These are phyloP conservation scores for Thuja plicata DNA, from an alignment of 83 land plant genomes.

Conservation along the genomic window DNA sequence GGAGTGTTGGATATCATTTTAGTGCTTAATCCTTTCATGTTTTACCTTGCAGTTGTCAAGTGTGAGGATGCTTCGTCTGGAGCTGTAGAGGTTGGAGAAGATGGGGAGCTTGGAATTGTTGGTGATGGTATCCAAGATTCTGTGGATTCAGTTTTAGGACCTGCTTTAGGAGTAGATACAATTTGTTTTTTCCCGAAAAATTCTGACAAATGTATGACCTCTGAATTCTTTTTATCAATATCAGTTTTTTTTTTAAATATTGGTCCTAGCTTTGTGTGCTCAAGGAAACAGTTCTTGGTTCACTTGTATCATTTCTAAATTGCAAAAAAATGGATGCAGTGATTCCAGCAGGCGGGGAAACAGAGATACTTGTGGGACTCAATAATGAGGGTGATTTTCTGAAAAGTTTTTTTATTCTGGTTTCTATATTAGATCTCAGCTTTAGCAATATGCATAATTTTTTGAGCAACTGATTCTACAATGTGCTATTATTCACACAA, in stretches of 20 bases:
- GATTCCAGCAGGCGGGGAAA: slow-evolving; percentile 67
- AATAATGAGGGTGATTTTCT: slow-evolving; percentile 62
- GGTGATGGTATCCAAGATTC: slow-evolving; percentile 62
- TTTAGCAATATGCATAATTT: background rate
- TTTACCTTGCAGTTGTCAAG: background rate
- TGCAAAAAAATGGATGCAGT: slow-evolving; percentile 36
- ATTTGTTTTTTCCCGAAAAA: slow-evolving; percentile 73
- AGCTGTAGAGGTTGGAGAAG: slow-evolving; percentile 24
- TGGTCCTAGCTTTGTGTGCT: background rate
- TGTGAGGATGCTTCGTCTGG: background rate
- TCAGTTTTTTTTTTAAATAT: background rate
- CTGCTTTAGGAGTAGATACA: slow-evolving; percentile 74
- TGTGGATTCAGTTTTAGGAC: slow-evolving; percentile 45
- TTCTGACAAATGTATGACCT: slow-evolving; percentile 39
- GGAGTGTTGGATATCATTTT: too few relatives aligned
- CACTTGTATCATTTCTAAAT: background rate
- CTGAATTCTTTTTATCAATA: background rate
- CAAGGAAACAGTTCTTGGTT: background rate
- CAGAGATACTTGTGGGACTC: slow-evolving; percentile 71
- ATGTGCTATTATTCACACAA: background rate
- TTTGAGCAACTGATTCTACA: background rate
- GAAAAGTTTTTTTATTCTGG: background rate
- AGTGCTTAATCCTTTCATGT: too few relatives aligned
- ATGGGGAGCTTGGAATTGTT: slow-evolving; percentile 68
- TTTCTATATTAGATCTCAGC: background rate